Base-by-base conservation (phyloP, 2,329 filamentous ascomycete genomes). In the Eutypa lata region DNA sequence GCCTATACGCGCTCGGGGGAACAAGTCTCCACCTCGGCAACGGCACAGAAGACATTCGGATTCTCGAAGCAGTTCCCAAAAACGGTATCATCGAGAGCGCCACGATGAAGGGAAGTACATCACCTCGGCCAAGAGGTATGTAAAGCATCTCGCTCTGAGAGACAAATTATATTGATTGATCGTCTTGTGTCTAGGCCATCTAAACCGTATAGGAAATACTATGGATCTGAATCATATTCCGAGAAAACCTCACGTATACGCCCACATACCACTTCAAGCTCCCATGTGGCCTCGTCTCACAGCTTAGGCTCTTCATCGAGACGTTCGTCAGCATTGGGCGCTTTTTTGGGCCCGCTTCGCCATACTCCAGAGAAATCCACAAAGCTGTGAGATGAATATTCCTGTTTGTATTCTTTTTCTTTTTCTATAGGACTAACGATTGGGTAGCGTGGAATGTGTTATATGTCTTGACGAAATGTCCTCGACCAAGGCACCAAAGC, bases 381-480 rank as follows among this genome's bases (percentile, higher is more conserved):
- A 6, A 69, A 65, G 52, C 53, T 56, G 69, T 71, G 63, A 57
- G 68, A 53, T 42, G 26, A 22, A 22, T 24, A 11, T 28, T 7
- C 56, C 37, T 53, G 55, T 42, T 50, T 51, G 16, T 64, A 61
- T 57, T 51, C 54, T 62, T 65, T 60, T 63, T 16, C 47, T 45
- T 60, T 63, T 16, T 48, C 45, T 35, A n/a, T 22, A 33, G 16
- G 44, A 40, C 57, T 60, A 54, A 62, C 47, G 45, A 13, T 48
- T 40, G 33, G 50, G 47, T 60, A 91, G 86, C 53, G 79, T 87
- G 44, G 81, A 88, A 63, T 96, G 91, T 62, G 74, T 91, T 47
- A 83, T 82, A 22, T 96, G 91, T 66, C 73, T 86, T 65, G 86
- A 89, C 57, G 85, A 90, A 56, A 73, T 88, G 2, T 82, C 85